Conservation (phyloP, 805 yeast species). For the Debaryomyces tyrocola region DNA sequence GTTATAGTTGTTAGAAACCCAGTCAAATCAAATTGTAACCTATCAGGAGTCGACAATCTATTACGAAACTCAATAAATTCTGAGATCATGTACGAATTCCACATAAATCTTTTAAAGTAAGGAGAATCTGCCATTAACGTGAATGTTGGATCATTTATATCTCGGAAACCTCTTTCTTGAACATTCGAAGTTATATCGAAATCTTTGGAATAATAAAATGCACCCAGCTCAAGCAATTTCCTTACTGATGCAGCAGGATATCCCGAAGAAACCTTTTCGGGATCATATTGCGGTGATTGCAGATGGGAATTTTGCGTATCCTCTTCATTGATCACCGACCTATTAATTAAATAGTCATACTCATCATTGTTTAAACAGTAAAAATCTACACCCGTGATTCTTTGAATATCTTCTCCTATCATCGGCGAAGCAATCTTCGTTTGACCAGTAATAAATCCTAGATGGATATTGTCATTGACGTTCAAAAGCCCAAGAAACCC, state of each 20-base stretch:
- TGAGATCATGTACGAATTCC: conserved; percentile 50
- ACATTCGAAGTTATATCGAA: conserved; percentile 47
- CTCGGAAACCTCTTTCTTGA: conserved; percentile 43
- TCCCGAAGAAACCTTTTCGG: conserved; percentile 13
- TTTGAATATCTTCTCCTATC: conserved; percentile 51
- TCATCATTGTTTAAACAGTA: conserved; percentile 59
- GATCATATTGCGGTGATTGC: conserved; percentile 20
- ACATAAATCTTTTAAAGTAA: conserved; percentile 47
- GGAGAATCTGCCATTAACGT: conserved; percentile 33
- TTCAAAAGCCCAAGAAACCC: conserved; percentile 66
- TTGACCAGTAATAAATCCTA: conserved; percentile 58
- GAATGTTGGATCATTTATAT: conserved; percentile 8
- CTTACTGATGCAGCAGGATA: conserved; percentile 47
- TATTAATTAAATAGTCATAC: conserved; percentile 43
- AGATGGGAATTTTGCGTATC: conserved; percentile 18
- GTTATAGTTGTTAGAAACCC: conserved; percentile 49
- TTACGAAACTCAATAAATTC: conserved; percentile 48
- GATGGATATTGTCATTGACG: conserved; percentile 52
- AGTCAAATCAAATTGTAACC: conserved; percentile 41
- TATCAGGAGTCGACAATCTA: conserved; percentile 41
- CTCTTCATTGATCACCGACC: conserved; percentile 11
- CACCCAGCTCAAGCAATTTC: conserved; percentile 45
- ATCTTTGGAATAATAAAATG: conserved; percentile 48
- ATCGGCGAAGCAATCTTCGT: conserved; percentile 60
- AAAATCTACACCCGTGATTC: conserved; percentile 61